Conservation (phyloP, 2,329 filamentous ascomycete species). For the Botrytis aclada region DNA sequence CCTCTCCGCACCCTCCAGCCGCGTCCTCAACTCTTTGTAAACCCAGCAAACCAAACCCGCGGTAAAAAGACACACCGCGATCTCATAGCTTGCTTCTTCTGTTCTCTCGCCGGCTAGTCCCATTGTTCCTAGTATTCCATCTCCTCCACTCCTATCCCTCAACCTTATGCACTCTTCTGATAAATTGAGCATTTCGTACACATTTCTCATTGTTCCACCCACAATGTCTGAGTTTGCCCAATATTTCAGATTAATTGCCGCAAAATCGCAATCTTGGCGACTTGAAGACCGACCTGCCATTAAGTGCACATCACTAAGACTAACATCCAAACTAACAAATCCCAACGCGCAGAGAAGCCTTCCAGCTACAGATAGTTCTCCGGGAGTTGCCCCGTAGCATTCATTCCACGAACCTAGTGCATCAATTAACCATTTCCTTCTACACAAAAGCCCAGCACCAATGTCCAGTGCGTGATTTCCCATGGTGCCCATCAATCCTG, state of each 20-base stretch:
- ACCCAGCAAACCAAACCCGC: slow-evolving; percentile 36
- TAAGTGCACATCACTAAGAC: slow-evolving; percentile 34
- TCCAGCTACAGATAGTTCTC: slow-evolving; percentile 20
- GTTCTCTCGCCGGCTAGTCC: not conserved
- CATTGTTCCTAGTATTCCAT: not conserved
- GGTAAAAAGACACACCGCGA: slow-evolving; percentile 32
- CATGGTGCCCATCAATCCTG: slow-evolving; percentile 32
- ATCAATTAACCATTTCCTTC: slow-evolving; percentile 30
- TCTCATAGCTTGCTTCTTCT: slow-evolving; percentile 26
- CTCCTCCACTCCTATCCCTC: not conserved
- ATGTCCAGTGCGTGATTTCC: slow-evolving; percentile 31
- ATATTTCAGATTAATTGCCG: slow-evolving; percentile 33
- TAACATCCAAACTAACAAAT: slow-evolving; percentile 32
- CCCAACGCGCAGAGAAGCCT: slow-evolving; percentile 31
- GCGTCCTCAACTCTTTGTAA: slow-evolving; percentile 29
- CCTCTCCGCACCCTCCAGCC: slow-evolving; percentile 7
- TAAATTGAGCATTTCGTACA: slow-evolving; percentile 21
- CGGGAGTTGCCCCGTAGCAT: slow-evolving; percentile 25
- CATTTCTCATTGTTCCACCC: slow-evolving; percentile 31
- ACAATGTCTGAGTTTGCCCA: slow-evolving; percentile 34
- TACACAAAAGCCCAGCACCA: slow-evolving; percentile 27
- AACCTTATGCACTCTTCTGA: not conserved
- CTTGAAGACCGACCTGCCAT: slow-evolving; percentile 32
- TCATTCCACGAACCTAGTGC: slow-evolving; percentile 32
- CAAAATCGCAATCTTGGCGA: slow-evolving; percentile 31